Base-by-base conservation (phyloP, 257 asterid genomes). In the Prunella vulgaris region DNA sequence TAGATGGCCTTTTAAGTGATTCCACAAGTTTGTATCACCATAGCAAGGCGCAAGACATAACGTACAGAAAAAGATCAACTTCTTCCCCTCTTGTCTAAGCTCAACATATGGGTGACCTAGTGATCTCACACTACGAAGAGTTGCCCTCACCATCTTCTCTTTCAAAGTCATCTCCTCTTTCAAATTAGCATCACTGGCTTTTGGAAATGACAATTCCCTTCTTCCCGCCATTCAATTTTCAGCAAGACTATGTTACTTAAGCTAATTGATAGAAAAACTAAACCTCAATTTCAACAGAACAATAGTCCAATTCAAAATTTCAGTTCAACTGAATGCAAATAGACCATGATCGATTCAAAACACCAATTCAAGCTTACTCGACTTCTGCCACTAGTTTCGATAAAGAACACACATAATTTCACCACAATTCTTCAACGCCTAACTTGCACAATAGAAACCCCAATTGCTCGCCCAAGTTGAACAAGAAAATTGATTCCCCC, bases 41-140 rank as follows among this genome's bases (percentile, higher is more conserved):
- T 93, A 90, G 73, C 98, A 90, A 4, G 90, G 92, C 0, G 95
- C 87, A 66, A 83, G 85, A 73, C 98, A 93, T 81, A 93, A 46
- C 10, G 92, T 85, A 71, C 98, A 93, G 85, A 83, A 93, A 69
- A 90, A 93, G 6, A 93, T 81, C 77, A 86, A 72, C 79, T 82
- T 85, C 85, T 88, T 90, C 74, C 96, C 96, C 62, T 90, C 98
- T 82, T 84, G 85, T 85, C 98, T 88, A 22, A 90, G 88, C 69
- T 93, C 98, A 74, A 93, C 84, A 70, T 87, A 93, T 1, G 83
- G 82, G 72, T 93, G 98, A 74, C 98, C 98, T 59, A 87, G 82
- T 27, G 87, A 83, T 72, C 90, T 81, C 76, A 87, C 95, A 49
- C 82, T 88, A 4, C 87, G 84, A 64, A 93, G 81, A 22, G 88